A percentile compares a stretch with the other conserved stretches of the same genome.
These are phyloP conservation scores for Zygosaccharomyces sapae DNA, from an alignment of 1,139 yeast genomes.

Conservation along the genomic window DNA sequence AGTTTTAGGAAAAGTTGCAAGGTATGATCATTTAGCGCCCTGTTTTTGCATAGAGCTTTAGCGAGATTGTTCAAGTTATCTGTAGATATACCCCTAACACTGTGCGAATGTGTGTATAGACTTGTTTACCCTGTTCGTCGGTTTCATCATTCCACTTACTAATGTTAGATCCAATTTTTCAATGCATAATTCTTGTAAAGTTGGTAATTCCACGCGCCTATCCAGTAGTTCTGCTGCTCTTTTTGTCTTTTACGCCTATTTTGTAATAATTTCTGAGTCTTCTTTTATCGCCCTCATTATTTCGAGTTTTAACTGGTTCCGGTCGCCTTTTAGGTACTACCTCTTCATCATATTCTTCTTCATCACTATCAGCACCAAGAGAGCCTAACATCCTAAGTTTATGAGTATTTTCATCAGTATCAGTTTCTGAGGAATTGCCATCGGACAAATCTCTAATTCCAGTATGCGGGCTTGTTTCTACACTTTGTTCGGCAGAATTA, in stretches of 20 bases:
- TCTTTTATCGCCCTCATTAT: conserved; percentile 32
- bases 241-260: conserved; percentile 70
- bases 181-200: conserved; percentile 82
- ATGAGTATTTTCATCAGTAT: conserved; percentile 18
- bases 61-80: conserved; percentile 65
- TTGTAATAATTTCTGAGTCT: conserved; percentile 41
- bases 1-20: conserved; percentile 68
- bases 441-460: conserved; percentile 6
- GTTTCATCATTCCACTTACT: conserved; percentile 30
- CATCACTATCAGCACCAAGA: conserved; percentile 31
- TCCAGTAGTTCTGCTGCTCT: conserved; percentile 82
- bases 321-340: conserved; percentile 6
- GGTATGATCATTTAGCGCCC: conserved; percentile 71
- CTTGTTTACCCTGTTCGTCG: conserved; percentile 15
- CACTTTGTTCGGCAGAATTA: conserved; percentile 6
- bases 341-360: conserved; percentile 27
- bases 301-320: conserved; percentile 2
- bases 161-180: conserved; percentile 64
- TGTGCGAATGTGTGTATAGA: conserved; percentile 29
- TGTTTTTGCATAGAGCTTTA: conserved; percentile 70
- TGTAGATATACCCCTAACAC: conserved; percentile 34
- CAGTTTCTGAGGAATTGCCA: conserved; percentile 14
- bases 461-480: conserved; percentile 4
- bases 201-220: conserved; percentile 56
- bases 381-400: not conserved